phyloP scores from a whole-genome alignment of 495 filamentous ascomycete genomes.

The Cryomyces antarcticus region DNA sequence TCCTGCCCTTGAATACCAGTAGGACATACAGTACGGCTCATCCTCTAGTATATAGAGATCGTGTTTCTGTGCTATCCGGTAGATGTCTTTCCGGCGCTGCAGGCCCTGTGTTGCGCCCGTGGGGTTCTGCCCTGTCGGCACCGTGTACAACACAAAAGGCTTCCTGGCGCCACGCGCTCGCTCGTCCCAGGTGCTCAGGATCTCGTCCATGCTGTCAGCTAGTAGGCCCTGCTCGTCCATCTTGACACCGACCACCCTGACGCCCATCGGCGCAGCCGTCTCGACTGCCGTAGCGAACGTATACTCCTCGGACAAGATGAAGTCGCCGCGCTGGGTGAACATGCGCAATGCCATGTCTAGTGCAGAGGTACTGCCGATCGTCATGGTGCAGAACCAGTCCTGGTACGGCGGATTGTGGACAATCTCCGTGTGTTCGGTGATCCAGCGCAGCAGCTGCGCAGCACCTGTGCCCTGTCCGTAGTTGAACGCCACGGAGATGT shows the following conservation, averaged over 20 bases:
- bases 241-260: slow-evolving; percentile 46
- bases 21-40: slow-evolving; percentile 48
- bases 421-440: slow-evolving; percentile 82
- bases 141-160: slow-evolving; percentile 62
- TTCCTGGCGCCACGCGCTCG: slow-evolving; percentile 35
- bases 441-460: slow-evolving; percentile 68
- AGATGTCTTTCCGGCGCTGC: slow-evolving; percentile 46
- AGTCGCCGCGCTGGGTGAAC: slow-evolving; percentile 51
- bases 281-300: slow-evolving; percentile 70
- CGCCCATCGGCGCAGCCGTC: slow-evolving; percentile 56
- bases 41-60: slow-evolving; percentile 83
- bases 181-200: slow-evolving; percentile 48
- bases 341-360: slow-evolving; percentile 62
- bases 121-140: slow-evolving; percentile 80
- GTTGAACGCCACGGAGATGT: slow-evolving; percentile 70
- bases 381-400: slow-evolving; percentile 65
- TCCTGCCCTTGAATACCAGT: no score
- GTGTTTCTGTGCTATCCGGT: slow-evolving; percentile 58
- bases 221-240: slow-evolving; percentile 67
- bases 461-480: slow-evolving; percentile 75
- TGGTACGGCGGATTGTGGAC: slow-evolving; percentile 54
- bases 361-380: slow-evolving; percentile 56
- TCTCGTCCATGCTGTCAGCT: slow-evolving; percentile 40
- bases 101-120: slow-evolving; percentile 64
- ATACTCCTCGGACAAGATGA: slow-evolving; percentile 66